Evolutionary conservation across 331 rosid species (phyloP).

Genomic region (Rhamnella rubrinervis): DNA sequence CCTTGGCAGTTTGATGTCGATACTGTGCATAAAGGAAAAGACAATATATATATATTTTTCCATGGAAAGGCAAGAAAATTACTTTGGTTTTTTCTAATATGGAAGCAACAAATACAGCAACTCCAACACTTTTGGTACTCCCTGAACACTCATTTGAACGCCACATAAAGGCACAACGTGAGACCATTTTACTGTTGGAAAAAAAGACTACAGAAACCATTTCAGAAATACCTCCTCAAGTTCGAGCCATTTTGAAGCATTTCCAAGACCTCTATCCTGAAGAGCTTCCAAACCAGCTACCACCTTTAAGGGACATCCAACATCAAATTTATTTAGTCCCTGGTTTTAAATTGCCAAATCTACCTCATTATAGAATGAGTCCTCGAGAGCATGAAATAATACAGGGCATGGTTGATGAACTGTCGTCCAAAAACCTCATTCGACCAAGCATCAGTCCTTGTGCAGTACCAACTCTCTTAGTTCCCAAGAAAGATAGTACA

Average conservation of each 20-base stretch:
- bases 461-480: too few species aligned
- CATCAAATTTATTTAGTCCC: background rate
- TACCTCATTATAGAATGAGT: background rate
- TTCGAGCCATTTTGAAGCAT: background rate
- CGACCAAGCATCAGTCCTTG: too few species aligned
- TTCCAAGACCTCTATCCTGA: too few species aligned
- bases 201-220: too few species aligned
- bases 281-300: background rate
- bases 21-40: background rate
- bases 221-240: too few species aligned
- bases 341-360: background rate
- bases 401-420: background rate
- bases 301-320: background rate
- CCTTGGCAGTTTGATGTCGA: background rate
- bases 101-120: too few species aligned
- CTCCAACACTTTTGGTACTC: too few species aligned
- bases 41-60: too few species aligned
- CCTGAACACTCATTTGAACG: too few species aligned
- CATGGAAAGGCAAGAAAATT: background rate
- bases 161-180: too few species aligned
- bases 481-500: too few species aligned
- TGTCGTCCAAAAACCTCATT: background rate
- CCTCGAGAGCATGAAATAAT: background rate
- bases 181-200: too few species aligned
- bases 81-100: background rate